These are phyloP conservation scores for Blastocystis hominis DNA, from an alignment of 352 stramenopile genomes.

Conservation along the genomic window DNA sequence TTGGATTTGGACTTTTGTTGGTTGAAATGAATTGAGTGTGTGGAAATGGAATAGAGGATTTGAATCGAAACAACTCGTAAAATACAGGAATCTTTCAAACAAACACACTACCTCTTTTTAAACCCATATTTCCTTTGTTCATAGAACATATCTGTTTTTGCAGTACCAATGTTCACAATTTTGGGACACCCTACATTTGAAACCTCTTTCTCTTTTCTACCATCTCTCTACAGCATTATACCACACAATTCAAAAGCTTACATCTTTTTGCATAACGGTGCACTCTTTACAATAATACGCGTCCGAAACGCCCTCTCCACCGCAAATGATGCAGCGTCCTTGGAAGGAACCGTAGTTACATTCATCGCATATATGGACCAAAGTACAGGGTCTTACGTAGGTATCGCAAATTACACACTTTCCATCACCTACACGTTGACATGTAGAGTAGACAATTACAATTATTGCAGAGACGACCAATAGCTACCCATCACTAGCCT, in stretches of 20 bases:
- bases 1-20: too few species aligned
- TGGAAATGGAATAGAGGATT: too few species aligned
- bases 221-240: constrained; percentile 49
- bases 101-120: constrained; percentile 71
- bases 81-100: not conserved
- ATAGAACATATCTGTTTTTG: constrained; percentile 91
- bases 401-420: constrained; percentile 99
- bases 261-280: constrained; percentile 84
- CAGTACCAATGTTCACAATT: constrained; percentile 88
- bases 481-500: constrained; percentile 66
- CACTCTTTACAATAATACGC: constrained; percentile 99
- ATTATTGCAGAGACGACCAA: constrained; percentile 94
- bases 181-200: constrained; percentile 92
- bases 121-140: constrained; percentile 94
- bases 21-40: too few species aligned
- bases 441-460: constrained; percentile 64
- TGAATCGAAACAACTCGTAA: too few species aligned
- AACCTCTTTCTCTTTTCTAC: not conserved
- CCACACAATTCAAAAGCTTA: constrained; percentile 10
- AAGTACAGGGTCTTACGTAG: constrained; percentile 88
- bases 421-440: constrained; percentile 76
- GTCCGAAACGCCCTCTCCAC: constrained; percentile 88
- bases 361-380: constrained; percentile 97
- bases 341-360: constrained; percentile 97
- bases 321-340: constrained; percentile 89